phyloP scores from a whole-genome alignment of 164 flowering plant species.

The Houttuynia cordata region DNA sequence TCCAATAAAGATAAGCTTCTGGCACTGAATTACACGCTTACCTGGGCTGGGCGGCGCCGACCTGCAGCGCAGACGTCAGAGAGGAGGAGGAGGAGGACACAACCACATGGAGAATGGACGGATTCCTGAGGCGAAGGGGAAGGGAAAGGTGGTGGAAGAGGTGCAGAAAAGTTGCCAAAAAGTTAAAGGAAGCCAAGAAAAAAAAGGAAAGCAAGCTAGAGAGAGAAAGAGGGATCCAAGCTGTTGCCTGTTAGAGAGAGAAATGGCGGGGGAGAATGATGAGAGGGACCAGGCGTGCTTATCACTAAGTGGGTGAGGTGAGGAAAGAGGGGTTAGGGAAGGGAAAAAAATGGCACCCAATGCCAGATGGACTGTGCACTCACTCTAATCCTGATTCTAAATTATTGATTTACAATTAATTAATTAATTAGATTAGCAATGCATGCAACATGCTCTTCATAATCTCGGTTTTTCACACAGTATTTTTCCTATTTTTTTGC shows the following conservation, averaged over 20 bases:
- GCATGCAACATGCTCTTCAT: too few relatives aligned
- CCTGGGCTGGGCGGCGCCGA: slow-evolving; percentile 16
- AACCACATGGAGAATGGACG: slow-evolving; percentile 7
- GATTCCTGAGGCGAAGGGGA: slow-evolving; percentile 9
- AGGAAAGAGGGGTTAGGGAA: too few relatives aligned
- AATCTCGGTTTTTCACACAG: too few relatives aligned
- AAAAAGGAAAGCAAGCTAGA: slow-evolving; percentile 1
- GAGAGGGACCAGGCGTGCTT: neutral
- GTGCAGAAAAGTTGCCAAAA: slow-evolving; percentile 6
- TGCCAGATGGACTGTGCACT: too few relatives aligned
- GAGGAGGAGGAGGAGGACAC: too few relatives aligned
- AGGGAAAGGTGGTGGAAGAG: slow-evolving; percentile 2
- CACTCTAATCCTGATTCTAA: too few relatives aligned
- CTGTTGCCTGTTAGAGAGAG: neutral
- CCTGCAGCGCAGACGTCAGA: neutral
- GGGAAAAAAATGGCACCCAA: too few relatives aligned
- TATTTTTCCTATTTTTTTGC: too few relatives aligned
- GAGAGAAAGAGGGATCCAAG: neutral
- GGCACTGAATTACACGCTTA: slow-evolving; percentile 3
- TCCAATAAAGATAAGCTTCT: too few relatives aligned
- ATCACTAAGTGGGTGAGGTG: neutral
- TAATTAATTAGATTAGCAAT: too few relatives aligned
- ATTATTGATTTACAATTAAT: too few relatives aligned
- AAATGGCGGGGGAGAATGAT: neutral
- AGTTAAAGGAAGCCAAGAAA: slow-evolving; percentile 3